A percentile compares a stretch with the other conserved stretches of the same genome.
Evolutionary conservation across 139 green algal genomes (phyloP).

Genomic region (Yamagishiella unicocca): DNA sequence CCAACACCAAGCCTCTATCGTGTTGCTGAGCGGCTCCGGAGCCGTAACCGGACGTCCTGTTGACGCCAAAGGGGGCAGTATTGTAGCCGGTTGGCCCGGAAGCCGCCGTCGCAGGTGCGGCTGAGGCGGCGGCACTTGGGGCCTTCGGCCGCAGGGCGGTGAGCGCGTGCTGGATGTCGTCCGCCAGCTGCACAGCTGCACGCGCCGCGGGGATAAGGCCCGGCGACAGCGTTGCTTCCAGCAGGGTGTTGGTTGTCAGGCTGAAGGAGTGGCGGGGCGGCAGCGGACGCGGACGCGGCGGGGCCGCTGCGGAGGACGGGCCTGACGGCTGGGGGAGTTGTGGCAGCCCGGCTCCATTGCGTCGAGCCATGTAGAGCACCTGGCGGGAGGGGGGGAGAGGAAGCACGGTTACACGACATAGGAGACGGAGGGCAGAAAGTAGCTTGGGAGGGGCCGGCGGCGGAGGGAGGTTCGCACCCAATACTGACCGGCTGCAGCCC

Average conservation of each 20-base stretch:
- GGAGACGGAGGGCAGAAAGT: too few relatives aligned
- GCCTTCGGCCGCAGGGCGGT: background rate
- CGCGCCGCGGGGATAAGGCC: constrained; percentile 30
- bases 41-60: too few relatives aligned
- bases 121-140: background rate
- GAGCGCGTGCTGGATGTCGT: background rate
- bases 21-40: too few relatives aligned
- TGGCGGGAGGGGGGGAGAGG: too few relatives aligned
- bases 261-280: background rate
- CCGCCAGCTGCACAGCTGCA: background rate
- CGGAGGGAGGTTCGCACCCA: too few relatives aligned
- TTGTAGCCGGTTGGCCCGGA: too few relatives aligned
- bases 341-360: background rate
- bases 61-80: too few relatives aligned
- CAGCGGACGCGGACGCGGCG: background rate
- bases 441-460: too few relatives aligned
- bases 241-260: constrained; percentile 25
- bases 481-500: too few relatives aligned
- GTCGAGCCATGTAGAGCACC: background rate
- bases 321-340: background rate
- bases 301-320: background rate
- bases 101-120: background rate
- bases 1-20: too few relatives aligned
- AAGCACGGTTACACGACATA: too few relatives aligned
- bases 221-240: constrained; percentile 70